Conservation (phyloP, 257 asterid genomes). For the Knoxia roxburghii region DNA sequence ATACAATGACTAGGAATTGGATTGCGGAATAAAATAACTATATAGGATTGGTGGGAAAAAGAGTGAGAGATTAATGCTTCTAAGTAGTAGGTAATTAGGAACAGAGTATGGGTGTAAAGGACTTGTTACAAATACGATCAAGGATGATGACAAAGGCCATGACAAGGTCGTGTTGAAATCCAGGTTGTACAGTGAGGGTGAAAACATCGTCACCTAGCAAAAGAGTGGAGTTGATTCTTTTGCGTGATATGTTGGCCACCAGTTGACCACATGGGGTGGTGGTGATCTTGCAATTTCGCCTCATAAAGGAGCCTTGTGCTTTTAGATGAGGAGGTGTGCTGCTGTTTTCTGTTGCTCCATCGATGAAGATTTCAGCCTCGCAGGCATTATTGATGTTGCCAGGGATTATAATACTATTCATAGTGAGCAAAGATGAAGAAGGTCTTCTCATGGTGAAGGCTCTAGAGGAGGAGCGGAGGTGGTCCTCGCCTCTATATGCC, state of each 20-base stretch:
- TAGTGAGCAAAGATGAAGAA: not conserved
- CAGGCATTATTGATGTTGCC: constrained; percentile 9
- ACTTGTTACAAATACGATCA: constrained; percentile 28
- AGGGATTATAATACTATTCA: not conserved
- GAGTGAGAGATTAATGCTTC: not conserved
- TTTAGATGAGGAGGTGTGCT: constrained; percentile 12
- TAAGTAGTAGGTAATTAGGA: constrained; percentile 1
- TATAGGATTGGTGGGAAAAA: not conserved
- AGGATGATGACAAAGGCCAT: constrained; percentile 35
- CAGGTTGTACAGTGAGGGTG: constrained; percentile 25
- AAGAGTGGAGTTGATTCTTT: constrained; percentile 23
- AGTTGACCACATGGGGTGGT: constrained; percentile 8
- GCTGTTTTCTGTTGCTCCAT: not conserved
- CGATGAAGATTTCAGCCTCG: constrained; percentile 27
- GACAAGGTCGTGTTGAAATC: constrained; percentile 18
- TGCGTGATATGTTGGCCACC: constrained; percentile 28
- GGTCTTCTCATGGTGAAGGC: constrained; percentile 33
- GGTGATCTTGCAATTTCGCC: constrained; percentile 31
- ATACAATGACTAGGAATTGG: not conserved
- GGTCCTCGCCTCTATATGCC: constrained; percentile 28
- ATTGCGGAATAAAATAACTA: not conserved
- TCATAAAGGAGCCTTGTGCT: constrained; percentile 28
- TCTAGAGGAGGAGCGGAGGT: not conserved
- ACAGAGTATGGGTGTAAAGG: constrained; percentile 26
- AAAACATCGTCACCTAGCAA: constrained; percentile 35